A percentile compares a stretch with the other conserved stretches of the same genome.
These are phyloP conservation scores for Corylus avellana DNA, from an alignment of 306 rosid genomes.

Conservation along the genomic window DNA sequence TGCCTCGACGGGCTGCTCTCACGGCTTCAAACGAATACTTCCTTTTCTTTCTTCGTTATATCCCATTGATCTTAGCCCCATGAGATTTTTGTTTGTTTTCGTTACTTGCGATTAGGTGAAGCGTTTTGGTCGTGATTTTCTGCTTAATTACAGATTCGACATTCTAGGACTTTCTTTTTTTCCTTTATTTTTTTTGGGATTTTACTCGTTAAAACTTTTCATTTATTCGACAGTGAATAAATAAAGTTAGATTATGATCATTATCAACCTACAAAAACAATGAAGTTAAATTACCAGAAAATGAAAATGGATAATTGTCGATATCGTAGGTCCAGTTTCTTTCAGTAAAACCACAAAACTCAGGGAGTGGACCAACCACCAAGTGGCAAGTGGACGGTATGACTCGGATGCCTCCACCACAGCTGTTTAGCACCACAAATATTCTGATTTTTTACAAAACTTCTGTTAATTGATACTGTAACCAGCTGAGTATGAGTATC, in stretches of 20 bases:
- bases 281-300: no score
- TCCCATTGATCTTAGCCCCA: not conserved
- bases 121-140: not conserved
- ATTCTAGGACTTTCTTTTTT: not conserved
- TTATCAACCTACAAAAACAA: no score
- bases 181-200: not conserved
- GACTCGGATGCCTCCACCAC: not conserved
- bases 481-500: no score
- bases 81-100: constrained; percentile 8
- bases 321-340: not conserved
- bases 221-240: no score
- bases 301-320: not conserved
- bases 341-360: not conserved
- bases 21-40: constrained; percentile 18
- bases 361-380: not conserved
- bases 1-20: constrained; percentile 13
- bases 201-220: no score
- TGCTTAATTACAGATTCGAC: constrained; percentile 29
- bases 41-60: not conserved
- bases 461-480: not conserved
- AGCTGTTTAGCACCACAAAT: not conserved
- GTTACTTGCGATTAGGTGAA: not conserved
- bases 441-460: not conserved
- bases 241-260: no score
- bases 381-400: not conserved